phyloP scores from a whole-genome alignment of 352 stramenopile species.

The Blastocystis sp. region DNA sequence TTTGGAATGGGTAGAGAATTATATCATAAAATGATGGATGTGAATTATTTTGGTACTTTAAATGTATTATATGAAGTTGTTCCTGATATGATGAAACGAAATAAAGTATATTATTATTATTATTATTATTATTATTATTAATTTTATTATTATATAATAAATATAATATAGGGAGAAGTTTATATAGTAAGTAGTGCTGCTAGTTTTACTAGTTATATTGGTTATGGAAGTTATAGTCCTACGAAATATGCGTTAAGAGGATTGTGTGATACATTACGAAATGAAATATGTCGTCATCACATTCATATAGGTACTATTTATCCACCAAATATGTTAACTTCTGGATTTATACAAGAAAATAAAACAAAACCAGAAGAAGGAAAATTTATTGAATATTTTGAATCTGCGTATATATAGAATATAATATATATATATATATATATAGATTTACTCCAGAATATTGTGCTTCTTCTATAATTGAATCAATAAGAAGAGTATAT shows the following conservation, averaged over 20 bases:
- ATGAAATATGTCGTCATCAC: constrained; percentile 13
- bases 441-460: no score
- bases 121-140: no score
- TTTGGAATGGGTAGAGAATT: constrained; percentile 21
- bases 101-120: no score
- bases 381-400: constrained; percentile 13
- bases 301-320: constrained; percentile 32
- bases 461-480: no score
- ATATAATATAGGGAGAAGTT: constrained; percentile 25
- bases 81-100: constrained; percentile 25
- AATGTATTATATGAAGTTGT: constrained; percentile 15
- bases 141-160: no score
- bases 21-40: constrained; percentile 1
- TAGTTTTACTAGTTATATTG: constrained; percentile 32
- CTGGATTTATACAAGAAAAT: constrained; percentile 29
- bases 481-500: no score
- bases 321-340: constrained; percentile 33
- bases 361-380: constrained; percentile 33
- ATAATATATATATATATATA: no score
- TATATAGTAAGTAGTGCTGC: constrained; percentile 32
- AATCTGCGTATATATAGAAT: no score
- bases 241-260: constrained; percentile 34
- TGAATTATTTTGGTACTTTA: constrained; percentile 34
- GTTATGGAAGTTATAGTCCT: constrained; percentile 9
- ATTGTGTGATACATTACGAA: constrained; percentile 12